phyloP scores from a whole-genome alignment of 768 basidiomycete genomes.

The Amanita jacksonii region DNA sequence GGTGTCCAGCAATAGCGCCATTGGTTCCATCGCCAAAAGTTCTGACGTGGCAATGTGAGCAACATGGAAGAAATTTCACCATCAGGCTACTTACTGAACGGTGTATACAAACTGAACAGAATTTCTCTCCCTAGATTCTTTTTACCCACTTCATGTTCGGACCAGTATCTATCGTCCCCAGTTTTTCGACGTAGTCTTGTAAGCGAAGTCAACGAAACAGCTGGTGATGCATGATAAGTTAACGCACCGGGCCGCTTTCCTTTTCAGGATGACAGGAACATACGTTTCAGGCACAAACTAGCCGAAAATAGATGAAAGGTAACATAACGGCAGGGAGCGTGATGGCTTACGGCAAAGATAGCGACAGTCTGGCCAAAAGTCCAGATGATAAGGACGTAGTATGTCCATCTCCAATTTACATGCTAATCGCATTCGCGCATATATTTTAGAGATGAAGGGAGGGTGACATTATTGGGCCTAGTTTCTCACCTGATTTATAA shows the following conservation, averaged over 20 bases:
- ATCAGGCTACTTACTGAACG: constrained; percentile 51
- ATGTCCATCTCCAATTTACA: constrained; percentile 69
- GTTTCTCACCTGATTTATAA: constrained; percentile 53
- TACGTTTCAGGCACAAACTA: constrained; percentile 71
- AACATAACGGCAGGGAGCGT: no score
- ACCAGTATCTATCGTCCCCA: constrained; percentile 42
- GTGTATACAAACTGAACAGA: constrained; percentile 50
- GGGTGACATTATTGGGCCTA: background rate
- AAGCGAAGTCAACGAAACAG: no score
- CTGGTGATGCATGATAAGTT: no score
- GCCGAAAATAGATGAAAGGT: no score
- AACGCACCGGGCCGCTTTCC: constrained; percentile 23
- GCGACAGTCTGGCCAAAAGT: constrained; percentile 40
- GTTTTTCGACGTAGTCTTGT: constrained; percentile 45
- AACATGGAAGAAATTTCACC: background rate
- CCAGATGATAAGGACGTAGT: constrained; percentile 65
- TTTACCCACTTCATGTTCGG: constrained; percentile 47
- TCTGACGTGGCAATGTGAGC: constrained; percentile 25
- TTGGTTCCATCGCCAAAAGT: constrained; percentile 56
- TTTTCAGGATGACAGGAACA: constrained; percentile 45
- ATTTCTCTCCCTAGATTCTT: constrained; percentile 38
- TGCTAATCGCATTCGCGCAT: constrained; percentile 28
- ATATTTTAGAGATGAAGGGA: no score
- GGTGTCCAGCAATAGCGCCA: constrained; percentile 62
- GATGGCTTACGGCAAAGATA: constrained; percentile 44